A percentile compares a stretch with the other conserved stretches of the same genome.
phyloP scores from a whole-genome alignment of 2,329 filamentous ascomycete species.

The Pseudocercospora macadamiae region DNA sequence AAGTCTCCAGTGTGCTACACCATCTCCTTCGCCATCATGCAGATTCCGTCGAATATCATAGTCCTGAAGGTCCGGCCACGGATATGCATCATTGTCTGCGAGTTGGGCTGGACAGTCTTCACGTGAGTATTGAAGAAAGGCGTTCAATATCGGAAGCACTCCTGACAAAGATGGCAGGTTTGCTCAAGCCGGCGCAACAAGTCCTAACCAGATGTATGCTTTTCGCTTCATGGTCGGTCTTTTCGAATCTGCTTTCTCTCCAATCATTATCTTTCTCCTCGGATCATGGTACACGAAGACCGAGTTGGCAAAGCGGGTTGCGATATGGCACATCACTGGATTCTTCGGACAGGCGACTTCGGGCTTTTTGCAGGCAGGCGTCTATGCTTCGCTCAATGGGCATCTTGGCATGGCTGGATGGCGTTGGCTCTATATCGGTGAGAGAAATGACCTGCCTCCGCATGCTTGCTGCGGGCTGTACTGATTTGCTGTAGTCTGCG shows the following conservation, averaged over 20 bases:
- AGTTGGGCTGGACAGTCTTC: conserved; percentile 19
- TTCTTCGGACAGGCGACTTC: conserved; percentile 12
- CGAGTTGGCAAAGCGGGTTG: conserved; percentile 19
- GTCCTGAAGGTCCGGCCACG: conserved; percentile 17
- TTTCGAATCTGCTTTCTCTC: conserved; percentile 22
- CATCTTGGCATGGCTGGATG: conserved; percentile 17
- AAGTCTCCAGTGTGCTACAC: conserved; percentile 18
- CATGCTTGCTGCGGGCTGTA: not conserved
- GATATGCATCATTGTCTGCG: conserved; percentile 13
- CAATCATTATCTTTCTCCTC: conserved; percentile 23
- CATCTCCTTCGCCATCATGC: conserved; percentile 21
- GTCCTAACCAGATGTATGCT: conserved; percentile 19
- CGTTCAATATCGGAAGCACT: no score
- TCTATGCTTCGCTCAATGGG: conserved; percentile 15
- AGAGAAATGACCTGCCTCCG: not conserved
- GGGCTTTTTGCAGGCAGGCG: conserved; percentile 19
- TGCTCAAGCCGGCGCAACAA: conserved; percentile 19
- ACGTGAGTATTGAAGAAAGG: conserved; percentile 10
- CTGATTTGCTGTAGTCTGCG: conserved; percentile 8
- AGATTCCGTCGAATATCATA: conserved; percentile 19
- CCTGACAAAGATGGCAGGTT: no score
- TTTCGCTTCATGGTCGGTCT: conserved; percentile 19
- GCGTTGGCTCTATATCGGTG: conserved; percentile 22
- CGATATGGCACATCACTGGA: conserved; percentile 19
- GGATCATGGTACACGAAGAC: conserved; percentile 23